These are phyloP conservation scores for Hypomyces perniciosus DNA, from an alignment of 2,329 filamentous ascomycete species.

Conservation along the genomic window DNA sequence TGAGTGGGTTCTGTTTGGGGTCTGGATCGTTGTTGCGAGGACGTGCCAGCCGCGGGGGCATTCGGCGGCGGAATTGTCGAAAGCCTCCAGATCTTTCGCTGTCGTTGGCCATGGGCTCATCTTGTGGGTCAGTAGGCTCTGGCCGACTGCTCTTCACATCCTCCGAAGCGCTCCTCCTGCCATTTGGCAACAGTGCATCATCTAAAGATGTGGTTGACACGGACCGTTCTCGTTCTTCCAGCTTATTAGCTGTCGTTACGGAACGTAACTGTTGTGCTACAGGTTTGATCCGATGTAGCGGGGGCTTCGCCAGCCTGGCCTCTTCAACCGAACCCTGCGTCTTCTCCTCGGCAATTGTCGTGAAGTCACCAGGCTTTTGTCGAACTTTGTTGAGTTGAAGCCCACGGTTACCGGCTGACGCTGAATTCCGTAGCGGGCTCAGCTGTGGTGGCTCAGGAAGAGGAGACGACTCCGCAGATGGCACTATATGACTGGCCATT, in stretches of 20 bases:
- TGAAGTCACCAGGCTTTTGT: constrained; percentile 36
- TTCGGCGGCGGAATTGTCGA: constrained; percentile 6
- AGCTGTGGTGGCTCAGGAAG: constrained; percentile 42
- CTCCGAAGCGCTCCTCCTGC: constrained; percentile 1
- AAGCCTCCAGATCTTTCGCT: neutral
- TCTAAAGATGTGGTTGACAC: constrained; percentile 28
- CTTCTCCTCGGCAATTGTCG: constrained; percentile 43
- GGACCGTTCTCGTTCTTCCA: constrained; percentile 18
- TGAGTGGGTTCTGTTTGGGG: constrained; percentile 50
- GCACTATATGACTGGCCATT: constrained; percentile 8
- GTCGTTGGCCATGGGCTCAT: neutral
- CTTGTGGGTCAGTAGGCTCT: constrained; percentile 10
- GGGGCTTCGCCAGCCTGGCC: neutral
- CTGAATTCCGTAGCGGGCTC: constrained; percentile 47
- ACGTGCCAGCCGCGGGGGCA: constrained; percentile 27
- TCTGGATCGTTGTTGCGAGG: constrained; percentile 28
- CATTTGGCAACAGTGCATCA: constrained; percentile 25
- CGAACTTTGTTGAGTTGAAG: constrained; percentile 18
- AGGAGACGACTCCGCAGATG: constrained; percentile 36
- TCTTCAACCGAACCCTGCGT: constrained; percentile 35
- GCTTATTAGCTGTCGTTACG: constrained; percentile 1
- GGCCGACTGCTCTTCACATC: neutral
- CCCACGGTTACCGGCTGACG: constrained; percentile 44
- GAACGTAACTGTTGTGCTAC: constrained; percentile 2
- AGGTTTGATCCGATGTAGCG: neutral